Evolutionary conservation across 2,329 filamentous ascomycete genomes (phyloP), one percentile per base, ranked within the genome.

Genomic region (Ophiostoma australiae): DNA sequence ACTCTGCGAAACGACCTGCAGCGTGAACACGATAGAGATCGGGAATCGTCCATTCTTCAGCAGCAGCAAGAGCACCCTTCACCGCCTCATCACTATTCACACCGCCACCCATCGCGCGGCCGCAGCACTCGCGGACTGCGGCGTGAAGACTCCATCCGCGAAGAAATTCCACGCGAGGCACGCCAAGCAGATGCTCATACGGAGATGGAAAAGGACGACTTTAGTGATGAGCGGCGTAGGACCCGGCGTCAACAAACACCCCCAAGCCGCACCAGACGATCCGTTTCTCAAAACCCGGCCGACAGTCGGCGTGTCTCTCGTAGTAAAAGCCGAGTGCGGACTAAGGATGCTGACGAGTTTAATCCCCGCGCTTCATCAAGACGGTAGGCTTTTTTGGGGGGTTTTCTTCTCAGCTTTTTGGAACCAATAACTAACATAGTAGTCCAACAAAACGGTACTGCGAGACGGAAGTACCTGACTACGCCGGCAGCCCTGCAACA

Each of bases 281-380:
- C 78, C 1, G 72, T 69, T 2, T 76, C 77, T 11, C 74, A 75
- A 7, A 73, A 76, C 67, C 74, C 76, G 6, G 73, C 74, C 0
- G 72, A 48, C 3, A 68, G 69, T n/a, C 70, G 69, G 15, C 20
- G 35, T 17, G 20, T 41, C 5, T 74, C 73, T 2, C 74, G 73
- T 3, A 72, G 70, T 27, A 73, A 72, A 66, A 73, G 71, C 65
- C 71, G 71, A n/a, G 65, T 70, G 44, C 70, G 72, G 27, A 52
- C 68, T 3, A 23, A 33, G 1, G 70, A 69, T 70, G 71, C 68
- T 37, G 72, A 72, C 13, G 74, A 75, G 1, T 70, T 70, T 8
- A 67, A 69, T 23, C 69, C 69, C 8, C 72, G 74, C 1, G 41
- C 72, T 1, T 72, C 72, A 1, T 72, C 74, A 1, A 71, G 69